Conservation (phyloP, 192 early-diverging fungal species). For the Gamsiella multidivaricata region DNA sequence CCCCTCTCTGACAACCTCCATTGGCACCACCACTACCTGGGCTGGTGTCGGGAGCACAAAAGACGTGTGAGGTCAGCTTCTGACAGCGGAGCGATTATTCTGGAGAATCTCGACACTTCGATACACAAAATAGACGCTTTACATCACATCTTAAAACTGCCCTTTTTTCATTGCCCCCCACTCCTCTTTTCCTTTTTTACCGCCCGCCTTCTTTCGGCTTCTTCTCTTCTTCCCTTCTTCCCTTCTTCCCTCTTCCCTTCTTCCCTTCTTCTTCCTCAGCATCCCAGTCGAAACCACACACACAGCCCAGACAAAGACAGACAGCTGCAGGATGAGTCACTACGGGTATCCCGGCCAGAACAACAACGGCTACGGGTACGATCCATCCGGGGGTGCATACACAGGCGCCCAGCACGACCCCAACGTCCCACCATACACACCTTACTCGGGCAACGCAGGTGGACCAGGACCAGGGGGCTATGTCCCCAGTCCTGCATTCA, state of each 20-base stretch:
- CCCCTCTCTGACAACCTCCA: no score
- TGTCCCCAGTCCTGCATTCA: conserved; percentile 25
- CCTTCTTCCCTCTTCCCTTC: background rate
- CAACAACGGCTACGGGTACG: background rate
- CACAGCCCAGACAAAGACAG: no score
- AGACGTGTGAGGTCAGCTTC: no score
- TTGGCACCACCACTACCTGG: no score
- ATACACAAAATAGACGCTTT: no score
- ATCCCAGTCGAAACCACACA: no score
- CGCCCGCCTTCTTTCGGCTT: background rate
- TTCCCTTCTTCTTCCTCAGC: background rate
- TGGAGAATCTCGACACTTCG: no score
- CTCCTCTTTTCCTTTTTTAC: background rate
- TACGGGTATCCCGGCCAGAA: conserved; percentile 25
- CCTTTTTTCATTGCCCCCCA: background rate
- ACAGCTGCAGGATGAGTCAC: conserved; percentile 29
- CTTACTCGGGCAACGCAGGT: background rate
- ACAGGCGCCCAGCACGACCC: conserved; percentile 9
- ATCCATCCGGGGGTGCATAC: background rate
- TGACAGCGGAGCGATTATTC: no score
- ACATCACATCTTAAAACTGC: background rate
- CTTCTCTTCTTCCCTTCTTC: background rate
- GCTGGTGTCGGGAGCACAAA: no score
- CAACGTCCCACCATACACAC: no score
- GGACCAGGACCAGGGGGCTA: conserved; percentile 10